These are phyloP conservation scores for Hansenula sp. DNA, from an alignment of 1,139 yeast genomes.

Conservation along the genomic window DNA sequence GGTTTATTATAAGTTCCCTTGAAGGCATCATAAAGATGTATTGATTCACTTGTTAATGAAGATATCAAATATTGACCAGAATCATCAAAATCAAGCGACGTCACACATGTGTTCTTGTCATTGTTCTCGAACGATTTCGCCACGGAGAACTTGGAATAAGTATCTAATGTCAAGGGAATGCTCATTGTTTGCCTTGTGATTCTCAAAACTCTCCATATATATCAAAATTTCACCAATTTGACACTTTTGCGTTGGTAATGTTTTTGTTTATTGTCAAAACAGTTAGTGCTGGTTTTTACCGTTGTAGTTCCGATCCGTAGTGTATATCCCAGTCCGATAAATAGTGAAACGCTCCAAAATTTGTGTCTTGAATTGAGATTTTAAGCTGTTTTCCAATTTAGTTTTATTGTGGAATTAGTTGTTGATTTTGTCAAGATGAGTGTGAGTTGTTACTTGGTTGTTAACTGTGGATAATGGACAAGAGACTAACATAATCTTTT, in stretches of 20 bases:
- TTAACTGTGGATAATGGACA: too few relatives aligned
- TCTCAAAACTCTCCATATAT: too few relatives aligned
- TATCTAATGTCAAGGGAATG: conserved; percentile 41
- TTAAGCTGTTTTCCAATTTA: too few relatives aligned
- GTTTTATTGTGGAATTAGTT: too few relatives aligned
- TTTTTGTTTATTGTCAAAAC: not conserved
- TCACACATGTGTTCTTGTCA: conserved; percentile 49
- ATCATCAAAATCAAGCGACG: conserved; percentile 84
- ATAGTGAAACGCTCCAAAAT: not conserved
- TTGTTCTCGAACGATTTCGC: conserved; percentile 51
- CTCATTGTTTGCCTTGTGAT: not conserved
- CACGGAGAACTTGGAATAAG: conserved; percentile 43
- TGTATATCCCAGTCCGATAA: too few relatives aligned
- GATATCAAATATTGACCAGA: conserved; percentile 77
- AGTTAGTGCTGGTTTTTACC: not conserved
- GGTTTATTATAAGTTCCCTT: conserved; percentile 66
- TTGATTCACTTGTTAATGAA: conserved; percentile 77
- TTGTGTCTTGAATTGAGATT: too few relatives aligned
- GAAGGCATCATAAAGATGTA: conserved; percentile 73
- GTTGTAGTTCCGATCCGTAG: too few relatives aligned
- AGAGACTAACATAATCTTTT: too few relatives aligned
- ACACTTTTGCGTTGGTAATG: too few relatives aligned
- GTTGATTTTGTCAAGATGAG: too few relatives aligned
- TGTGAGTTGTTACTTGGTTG: too few relatives aligned
- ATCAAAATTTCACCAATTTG: too few relatives aligned